These are phyloP conservation scores for Ulota crispa DNA, from an alignment of 225 moss, liverwort and hornwort genomes.

Conservation along the genomic window DNA sequence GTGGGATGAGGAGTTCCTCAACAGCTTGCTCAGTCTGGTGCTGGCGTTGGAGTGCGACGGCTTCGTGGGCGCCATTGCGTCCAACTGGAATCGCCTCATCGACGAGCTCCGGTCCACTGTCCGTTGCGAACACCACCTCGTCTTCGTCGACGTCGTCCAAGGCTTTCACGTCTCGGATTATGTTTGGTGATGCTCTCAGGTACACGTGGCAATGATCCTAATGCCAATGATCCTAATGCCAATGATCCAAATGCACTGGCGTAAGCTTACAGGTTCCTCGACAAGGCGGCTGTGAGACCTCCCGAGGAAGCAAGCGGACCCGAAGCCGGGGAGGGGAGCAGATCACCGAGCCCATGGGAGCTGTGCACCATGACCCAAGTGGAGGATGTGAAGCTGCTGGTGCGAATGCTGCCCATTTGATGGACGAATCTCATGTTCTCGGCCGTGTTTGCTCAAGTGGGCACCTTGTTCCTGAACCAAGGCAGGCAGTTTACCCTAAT, in stretches of 20 bases:
- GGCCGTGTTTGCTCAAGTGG: conserved; percentile 91
- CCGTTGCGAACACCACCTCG: conserved; percentile 24
- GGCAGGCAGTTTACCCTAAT: no score
- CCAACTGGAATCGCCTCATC: conserved; percentile 35
- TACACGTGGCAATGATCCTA: not conserved
- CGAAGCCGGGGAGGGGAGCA: conserved; percentile 24
- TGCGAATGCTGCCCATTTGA: conserved; percentile 95
- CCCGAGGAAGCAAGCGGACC: conserved; percentile 14
- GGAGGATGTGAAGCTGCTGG: conserved; percentile 90
- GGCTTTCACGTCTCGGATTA: conserved; percentile 6
- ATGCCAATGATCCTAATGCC: not conserved
- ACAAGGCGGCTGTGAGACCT: not conserved
- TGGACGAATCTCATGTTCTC: conserved; percentile 98
- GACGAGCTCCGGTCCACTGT: conserved; percentile 28
- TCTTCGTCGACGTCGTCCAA: conserved; percentile 22
- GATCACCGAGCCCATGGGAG: conserved; percentile 59
- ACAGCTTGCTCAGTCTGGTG: conserved; percentile 25
- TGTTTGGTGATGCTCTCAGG: conserved; percentile 7
- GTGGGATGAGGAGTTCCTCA: conserved; percentile 38
- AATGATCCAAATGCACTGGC: not conserved
- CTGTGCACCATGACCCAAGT: conserved; percentile 88
- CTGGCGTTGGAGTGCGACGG: conserved; percentile 35
- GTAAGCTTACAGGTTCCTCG: not conserved
- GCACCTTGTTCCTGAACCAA: conserved; percentile 57
- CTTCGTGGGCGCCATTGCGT: conserved; percentile 20